Conservation (phyloP, 306 rosid genomes). For the Crataegus laevigata region DNA sequence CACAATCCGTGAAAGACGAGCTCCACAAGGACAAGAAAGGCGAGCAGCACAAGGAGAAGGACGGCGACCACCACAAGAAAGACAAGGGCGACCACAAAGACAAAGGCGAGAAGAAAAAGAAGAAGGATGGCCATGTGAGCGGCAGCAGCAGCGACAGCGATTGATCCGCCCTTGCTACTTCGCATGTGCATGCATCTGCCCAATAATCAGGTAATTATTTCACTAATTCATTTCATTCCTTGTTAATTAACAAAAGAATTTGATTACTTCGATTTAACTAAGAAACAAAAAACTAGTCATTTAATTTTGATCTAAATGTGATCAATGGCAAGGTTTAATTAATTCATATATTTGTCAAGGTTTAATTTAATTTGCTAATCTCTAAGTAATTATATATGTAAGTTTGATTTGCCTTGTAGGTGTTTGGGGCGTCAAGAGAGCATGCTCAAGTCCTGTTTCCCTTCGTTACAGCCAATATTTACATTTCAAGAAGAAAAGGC, state of each 20-base stretch:
- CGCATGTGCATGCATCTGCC: not conserved
- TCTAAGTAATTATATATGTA: not conserved
- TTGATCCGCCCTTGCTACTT: not conserved
- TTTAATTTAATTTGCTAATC: not conserved
- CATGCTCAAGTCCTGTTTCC: not conserved
- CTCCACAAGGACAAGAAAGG: not conserved
- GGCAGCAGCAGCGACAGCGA: slow-evolving; percentile 21
- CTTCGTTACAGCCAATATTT: not conserved
- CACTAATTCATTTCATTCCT: too few species aligned
- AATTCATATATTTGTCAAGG: not conserved
- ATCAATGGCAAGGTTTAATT: too few species aligned
- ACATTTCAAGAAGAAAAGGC: not conserved
- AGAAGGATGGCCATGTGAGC: not conserved
- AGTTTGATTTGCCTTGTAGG: not conserved
- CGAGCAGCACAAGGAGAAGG: not conserved
- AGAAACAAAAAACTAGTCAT: too few species aligned
- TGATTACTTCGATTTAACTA: not conserved
- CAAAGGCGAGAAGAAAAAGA: not conserved
- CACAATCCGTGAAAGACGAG: not conserved
- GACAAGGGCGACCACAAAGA: not conserved
- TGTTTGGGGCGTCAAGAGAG: not conserved
- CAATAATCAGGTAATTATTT: not conserved
- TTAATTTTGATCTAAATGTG: too few species aligned
- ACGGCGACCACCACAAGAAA: not conserved
- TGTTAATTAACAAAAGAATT: not conserved